Base-by-base conservation (phyloP, 768 basidiomycete species). In the Kwoniella heveanensis region DNA sequence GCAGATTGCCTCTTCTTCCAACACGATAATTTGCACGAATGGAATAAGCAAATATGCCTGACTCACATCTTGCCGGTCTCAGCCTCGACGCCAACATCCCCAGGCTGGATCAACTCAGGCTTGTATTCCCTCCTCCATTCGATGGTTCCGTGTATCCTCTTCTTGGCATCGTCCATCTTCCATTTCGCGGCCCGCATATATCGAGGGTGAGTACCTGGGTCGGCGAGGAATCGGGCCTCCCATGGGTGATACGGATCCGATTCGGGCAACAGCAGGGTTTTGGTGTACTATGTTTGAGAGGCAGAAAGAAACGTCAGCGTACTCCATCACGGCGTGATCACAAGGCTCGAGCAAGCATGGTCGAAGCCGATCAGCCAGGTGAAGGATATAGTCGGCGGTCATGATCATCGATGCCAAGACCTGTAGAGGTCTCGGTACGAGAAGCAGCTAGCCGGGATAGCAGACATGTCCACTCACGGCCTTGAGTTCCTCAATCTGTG, bases 181-280 rank as follows among this genome's bases (percentile, higher is more conserved):
- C 91, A 92, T 73, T 92, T 92, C 1, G 89, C 85, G 0, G 91
- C 90, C 29, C 91, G 86, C 84, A 91, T 86, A 74, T 92, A 94
- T 15, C 91, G 86, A 22, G 87, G 73, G 76, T 81, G 67, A 75
- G 79, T 67, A 84, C 91, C 79, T 87, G 90, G 37, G 85, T 84
- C 77, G 81, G 86, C 81, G 5, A 94, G 80, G 88, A 91, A 94
- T 63, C 88, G 85, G 21, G 82, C 78, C 78, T 94, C 91, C 89
- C 90, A 91, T 54, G 83, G 81, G 62, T 86, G 74, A 72, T 93
- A 93, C 7, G 87, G 80, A 73, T 94, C 90, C 13, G 84, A 83
- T 37, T 83, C 69, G 2, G 90, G 88, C 2, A 93, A 83, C 4
- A 85, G 73, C 44, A 89, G 80, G n/a, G 85, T 82, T 24, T 85